Percentiles rank a stretch among this genome's conserved stretches.
phyloP scores from a whole-genome alignment of 805 yeast genomes.

The Nakazawaea peltata region DNA sequence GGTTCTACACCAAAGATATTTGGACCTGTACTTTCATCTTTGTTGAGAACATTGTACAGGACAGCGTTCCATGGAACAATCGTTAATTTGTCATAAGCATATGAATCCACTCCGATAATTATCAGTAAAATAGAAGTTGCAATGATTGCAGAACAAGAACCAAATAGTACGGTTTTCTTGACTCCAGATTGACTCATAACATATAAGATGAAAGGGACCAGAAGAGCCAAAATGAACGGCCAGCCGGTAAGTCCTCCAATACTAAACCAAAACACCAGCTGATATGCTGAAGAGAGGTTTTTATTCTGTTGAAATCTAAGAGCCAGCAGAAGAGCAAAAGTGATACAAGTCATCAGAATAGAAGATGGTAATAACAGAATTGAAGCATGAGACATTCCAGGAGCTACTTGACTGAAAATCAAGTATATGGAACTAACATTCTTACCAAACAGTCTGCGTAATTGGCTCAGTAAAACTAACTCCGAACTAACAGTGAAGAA shows the following conservation, averaged over 20 bases:
- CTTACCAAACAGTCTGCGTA: constrained; percentile 18
- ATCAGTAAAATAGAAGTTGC: constrained; percentile 9
- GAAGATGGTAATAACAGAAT: constrained; percentile 81
- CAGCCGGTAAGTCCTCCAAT: constrained; percentile 83
- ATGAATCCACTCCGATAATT: constrained; percentile 40
- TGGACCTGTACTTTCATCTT: constrained; percentile 72
- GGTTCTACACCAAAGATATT: constrained; percentile 88
- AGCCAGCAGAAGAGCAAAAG: constrained; percentile 34
- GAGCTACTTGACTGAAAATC: constrained; percentile 50
- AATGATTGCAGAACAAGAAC: neutral
- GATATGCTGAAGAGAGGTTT: constrained; percentile 13
- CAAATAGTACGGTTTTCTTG: neutral
- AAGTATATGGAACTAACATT: constrained; percentile 38
- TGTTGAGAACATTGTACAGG: constrained; percentile 66
- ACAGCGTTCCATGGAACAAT: constrained; percentile 81
- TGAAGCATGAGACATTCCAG: constrained; percentile 88
- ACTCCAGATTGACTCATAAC: constrained; percentile 1
- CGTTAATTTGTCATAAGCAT: constrained; percentile 48
- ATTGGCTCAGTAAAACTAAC: constrained; percentile 34
- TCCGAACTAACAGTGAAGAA: constrained; percentile 41
- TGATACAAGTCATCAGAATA: constrained; percentile 52
- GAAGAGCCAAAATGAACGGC: constrained; percentile 75
- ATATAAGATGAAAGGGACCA: constrained; percentile 48
- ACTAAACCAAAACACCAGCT: constrained; percentile 34
- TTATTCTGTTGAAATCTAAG: constrained; percentile 24